Base-by-base conservation (phyloP, 2,329 filamentous ascomycete genomes). In the Fusarium nodosum region DNA sequence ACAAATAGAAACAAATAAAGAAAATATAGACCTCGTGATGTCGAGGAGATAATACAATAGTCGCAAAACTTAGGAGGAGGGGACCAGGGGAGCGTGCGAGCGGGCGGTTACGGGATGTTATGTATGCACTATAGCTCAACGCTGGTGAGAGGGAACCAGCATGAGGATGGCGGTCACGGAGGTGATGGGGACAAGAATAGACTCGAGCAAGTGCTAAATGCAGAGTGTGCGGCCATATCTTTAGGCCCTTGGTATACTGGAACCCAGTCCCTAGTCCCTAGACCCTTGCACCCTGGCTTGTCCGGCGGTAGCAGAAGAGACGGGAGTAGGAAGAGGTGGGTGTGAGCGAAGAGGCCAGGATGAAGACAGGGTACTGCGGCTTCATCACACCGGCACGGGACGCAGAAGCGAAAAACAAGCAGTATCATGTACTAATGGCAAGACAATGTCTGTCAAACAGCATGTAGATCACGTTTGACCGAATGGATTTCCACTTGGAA, bases 61-160 rank as follows among this genome's bases (percentile, higher is more conserved):
- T 78, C 77, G 77, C 81, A 82, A 82, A 82, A 81, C 74, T 77
- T 77, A 76, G 77, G 75, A 78, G 73, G 74, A 76, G 74, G 70
- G 72, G 69, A 72, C 75, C 56, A 69, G 74, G 75, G 75, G 69
- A 70, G 71, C 68, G 67, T 69, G 71, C 68, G 67, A 63, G 74
- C 74, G 81, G 83, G 83, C 81, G 82, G 79, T 78, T 83, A 81
- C 77, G 76, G 77, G 72, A 75, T 77, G 80, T 85, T 85, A 85
- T 84, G 83, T 85, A 85, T 78, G 73, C 73, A 75, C 73, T 75
- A 72, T 75, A 75, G 64, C 66, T 64, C 61, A 59, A 66, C 50
- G 56, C 51, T 66, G 56, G 65, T 56, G 56, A 45, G 72, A 64
- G 70, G 65, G 64, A 70, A 69, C 53, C 64, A 64, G 67, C 64